Conservation (phyloP, 495 filamentous ascomycete species). For the Gamarada debralockiae region DNA sequence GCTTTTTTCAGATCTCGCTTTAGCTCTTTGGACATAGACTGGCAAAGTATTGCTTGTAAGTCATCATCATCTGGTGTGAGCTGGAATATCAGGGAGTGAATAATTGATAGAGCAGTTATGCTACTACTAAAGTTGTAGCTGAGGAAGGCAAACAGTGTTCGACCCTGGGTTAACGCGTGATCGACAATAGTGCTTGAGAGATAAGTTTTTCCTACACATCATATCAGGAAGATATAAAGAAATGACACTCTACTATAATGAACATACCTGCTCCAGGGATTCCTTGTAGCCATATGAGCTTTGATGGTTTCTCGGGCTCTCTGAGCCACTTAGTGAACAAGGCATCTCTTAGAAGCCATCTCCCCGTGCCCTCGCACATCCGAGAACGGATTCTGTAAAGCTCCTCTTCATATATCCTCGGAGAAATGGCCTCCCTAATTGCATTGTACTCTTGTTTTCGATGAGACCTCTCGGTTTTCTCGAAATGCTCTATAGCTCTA, state of each 20-base stretch:
- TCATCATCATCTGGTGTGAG: slow-evolving; percentile 21
- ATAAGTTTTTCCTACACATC: slow-evolving; percentile 13
- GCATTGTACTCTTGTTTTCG: slow-evolving; percentile 15
- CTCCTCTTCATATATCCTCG: slow-evolving; percentile 18
- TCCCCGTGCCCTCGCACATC: slow-evolving; percentile 17
- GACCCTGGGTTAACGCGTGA: background rate
- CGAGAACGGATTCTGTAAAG: slow-evolving; percentile 9
- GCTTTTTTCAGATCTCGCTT: slow-evolving; percentile 5
- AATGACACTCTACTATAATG: slow-evolving; percentile 3
- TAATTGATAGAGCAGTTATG: slow-evolving; percentile 21
- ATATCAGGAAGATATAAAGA: slow-evolving; percentile 7
- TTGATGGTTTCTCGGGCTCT: background rate
- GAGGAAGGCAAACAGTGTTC: slow-evolving; percentile 23
- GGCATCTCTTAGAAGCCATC: slow-evolving; percentile 22
- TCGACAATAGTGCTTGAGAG: slow-evolving; percentile 19
- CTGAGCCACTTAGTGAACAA: slow-evolving; percentile 23
- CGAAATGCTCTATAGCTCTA: slow-evolving; percentile 16
- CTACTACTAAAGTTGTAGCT: slow-evolving; percentile 19
- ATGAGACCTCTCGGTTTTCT: slow-evolving; percentile 3
- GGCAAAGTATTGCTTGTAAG: slow-evolving; percentile 17
- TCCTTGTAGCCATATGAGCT: slow-evolving; percentile 27
- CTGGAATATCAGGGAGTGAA: slow-evolving; percentile 29
- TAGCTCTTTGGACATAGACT: slow-evolving; percentile 14
- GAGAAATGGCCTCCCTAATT: slow-evolving; percentile 12
- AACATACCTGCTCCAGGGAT: slow-evolving; percentile 32